Base-by-base conservation (phyloP, 1,284 basidiomycete genomes). In the Cystobasidium sp. region DNA sequence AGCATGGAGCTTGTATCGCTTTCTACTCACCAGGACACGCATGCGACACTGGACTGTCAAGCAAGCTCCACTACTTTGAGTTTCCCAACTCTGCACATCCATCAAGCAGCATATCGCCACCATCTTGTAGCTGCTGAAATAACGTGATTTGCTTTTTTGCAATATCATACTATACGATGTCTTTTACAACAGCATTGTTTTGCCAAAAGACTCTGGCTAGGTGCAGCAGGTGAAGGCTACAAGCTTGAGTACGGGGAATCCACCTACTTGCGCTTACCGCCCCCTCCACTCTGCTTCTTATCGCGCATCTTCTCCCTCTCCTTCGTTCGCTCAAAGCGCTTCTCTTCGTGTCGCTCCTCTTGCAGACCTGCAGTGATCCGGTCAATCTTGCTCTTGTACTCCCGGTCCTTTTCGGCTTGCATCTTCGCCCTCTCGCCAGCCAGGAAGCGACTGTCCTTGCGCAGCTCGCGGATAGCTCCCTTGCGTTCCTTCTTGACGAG, bases 401-500 rank as follows among this genome's bases (percentile, higher is more conserved):
- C 84, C 75, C 81, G 84, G 80, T 97, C 95, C 85, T 93, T 93
- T 82, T 90, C 89, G 81, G 87, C 86, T 83, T 93, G 91, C 81
- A 90, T 89, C 83, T 89, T 88, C 79, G 92, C 90, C 80, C 93
- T 88, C 80, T 94, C 93, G 62, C 87, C 86, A 10, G 97, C 94
- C 82, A 99, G 85, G 88, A 98, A 99, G 76, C 88, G 87, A 76
- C 93, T 90, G 82, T 99, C 97, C 85, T 97, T 97, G 76, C 97
- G 89, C 74, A 99, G 85, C 81, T 99, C 97, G 70, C 96, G 87
- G 76, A 99, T 94, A 1, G 97, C 97, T 44, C 97, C 95, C 86
- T 98, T 99, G 81, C 88, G 87, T 85, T 99, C 97, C 84, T 98
- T 91, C 84, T 97, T 97, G 85, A 94, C 90, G 82, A 96, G 88